These are phyloP conservation scores for Scytalidium sp. DNA, from an alignment of 2,329 filamentous ascomycete species.

Conservation along the genomic window DNA sequence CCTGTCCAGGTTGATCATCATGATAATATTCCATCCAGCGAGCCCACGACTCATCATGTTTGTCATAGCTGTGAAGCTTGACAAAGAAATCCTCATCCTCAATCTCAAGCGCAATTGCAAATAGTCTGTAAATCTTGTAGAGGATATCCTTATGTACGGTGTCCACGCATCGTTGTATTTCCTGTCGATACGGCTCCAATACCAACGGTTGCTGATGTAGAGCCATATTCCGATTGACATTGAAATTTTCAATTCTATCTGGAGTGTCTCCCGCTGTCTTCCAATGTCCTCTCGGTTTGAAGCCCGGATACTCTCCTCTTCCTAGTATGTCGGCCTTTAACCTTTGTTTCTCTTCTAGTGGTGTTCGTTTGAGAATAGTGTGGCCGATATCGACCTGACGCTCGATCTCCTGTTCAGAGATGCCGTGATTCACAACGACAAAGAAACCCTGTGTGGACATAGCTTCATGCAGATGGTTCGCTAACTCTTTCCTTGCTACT, in stretches of 20 bases:
- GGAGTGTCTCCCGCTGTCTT: background rate
- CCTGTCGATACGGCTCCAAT: background rate
- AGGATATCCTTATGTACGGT: background rate
- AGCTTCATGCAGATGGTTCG: constrained; percentile 1
- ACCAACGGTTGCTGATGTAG: constrained; percentile 7
- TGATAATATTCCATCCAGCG: constrained; percentile 21
- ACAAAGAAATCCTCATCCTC: constrained; percentile 24
- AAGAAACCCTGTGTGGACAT: constrained; percentile 53
- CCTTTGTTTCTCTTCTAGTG: background rate
- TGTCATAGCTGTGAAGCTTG: background rate
- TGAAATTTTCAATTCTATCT: background rate
- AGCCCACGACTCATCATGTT: background rate
- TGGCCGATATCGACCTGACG: background rate
- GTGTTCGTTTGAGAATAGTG: background rate
- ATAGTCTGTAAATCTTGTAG: constrained; percentile 33
- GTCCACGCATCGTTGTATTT: background rate
- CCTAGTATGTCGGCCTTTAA: background rate
- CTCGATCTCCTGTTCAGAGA: constrained; percentile 42
- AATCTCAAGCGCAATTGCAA: constrained; percentile 35
- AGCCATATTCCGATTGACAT: background rate
- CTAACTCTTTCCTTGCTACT: constrained; percentile 21
- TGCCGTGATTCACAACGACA: constrained; percentile 48
- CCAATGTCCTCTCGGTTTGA: background rate
- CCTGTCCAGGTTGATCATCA: constrained; percentile 35
- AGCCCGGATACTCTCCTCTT: background rate